Conservation (phyloP, 2,329 filamentous ascomycete genomes). For the Arthroderma uncinatum region DNA sequence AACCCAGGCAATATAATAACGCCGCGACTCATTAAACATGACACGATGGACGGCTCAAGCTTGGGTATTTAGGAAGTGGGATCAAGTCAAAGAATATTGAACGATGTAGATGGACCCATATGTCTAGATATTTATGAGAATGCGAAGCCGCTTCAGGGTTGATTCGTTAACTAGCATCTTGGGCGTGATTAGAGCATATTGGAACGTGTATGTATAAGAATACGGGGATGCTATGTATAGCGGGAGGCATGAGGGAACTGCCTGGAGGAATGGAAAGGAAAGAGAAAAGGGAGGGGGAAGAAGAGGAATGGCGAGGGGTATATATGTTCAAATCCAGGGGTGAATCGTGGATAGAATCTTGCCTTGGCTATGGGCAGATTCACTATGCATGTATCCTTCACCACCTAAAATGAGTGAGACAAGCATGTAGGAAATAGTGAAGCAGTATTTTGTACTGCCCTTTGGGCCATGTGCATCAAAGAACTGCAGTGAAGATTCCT, state of each 20-base stretch:
- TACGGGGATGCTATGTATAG: not conserved
- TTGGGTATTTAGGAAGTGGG: no score
- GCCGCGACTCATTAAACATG: no score
- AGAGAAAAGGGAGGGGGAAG: not conserved
- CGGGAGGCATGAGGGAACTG: not conserved
- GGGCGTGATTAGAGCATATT: no score
- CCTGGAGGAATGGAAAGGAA: not conserved
- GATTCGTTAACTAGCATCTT: no score
- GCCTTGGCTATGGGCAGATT: not conserved
- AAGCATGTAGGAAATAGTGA: not conserved
- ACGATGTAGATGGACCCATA: no score
- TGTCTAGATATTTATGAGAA: no score
- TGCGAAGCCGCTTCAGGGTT: no score
- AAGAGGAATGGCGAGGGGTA: not conserved
- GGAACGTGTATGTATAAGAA: no score
- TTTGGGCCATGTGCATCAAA: not conserved
- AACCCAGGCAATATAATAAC: no score
- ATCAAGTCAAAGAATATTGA: no score
- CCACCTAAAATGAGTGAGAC: not conserved
- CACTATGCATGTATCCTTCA: not conserved
- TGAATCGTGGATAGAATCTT: not conserved
- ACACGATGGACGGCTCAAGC: no score
- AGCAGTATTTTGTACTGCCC: not conserved
- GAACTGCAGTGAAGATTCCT: not conserved
- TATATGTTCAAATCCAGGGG: not conserved